Conservation (phyloP, 176 grass and related monocot species). For the Oryza officinalis region DNA sequence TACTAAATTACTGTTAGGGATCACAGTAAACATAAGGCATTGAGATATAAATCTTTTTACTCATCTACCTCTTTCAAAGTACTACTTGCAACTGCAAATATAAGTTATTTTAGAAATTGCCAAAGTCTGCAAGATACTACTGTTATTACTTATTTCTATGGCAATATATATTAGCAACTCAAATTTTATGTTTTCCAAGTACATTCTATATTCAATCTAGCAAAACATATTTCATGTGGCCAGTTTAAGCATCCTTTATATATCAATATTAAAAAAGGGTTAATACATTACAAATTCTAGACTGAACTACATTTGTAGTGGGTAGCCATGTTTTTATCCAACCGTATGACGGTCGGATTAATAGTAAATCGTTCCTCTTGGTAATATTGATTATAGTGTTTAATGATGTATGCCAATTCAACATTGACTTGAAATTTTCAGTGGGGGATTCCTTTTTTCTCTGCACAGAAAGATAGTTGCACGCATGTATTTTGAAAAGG, state of each 20-base stretch:
- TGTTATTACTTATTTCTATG: neutral
- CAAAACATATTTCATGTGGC: neutral
- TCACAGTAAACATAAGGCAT: neutral
- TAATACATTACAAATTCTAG: neutral
- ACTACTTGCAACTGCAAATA: neutral
- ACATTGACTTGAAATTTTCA: neutral
- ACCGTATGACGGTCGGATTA: neutral
- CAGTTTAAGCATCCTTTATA: neutral
- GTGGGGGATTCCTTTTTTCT: neutral
- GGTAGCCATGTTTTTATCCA: neutral
- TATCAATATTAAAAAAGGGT: neutral
- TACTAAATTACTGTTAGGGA: neutral
- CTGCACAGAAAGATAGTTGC: neutral
- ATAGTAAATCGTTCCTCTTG: neutral
- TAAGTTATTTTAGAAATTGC: neutral
- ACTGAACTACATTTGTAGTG: neutral
- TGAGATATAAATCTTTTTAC: neutral
- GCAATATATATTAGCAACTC: neutral
- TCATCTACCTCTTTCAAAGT: constrained; percentile 5
- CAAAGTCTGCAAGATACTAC: neutral
- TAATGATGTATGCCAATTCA: neutral
- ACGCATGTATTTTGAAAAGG: neutral
- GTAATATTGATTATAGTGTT: neutral
- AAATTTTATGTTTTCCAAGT: neutral
- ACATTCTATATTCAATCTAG: neutral